These are phyloP conservation scores for Inonotus obliquus DNA, from an alignment of 1,284 basidiomycete species.

Conservation along the genomic window DNA sequence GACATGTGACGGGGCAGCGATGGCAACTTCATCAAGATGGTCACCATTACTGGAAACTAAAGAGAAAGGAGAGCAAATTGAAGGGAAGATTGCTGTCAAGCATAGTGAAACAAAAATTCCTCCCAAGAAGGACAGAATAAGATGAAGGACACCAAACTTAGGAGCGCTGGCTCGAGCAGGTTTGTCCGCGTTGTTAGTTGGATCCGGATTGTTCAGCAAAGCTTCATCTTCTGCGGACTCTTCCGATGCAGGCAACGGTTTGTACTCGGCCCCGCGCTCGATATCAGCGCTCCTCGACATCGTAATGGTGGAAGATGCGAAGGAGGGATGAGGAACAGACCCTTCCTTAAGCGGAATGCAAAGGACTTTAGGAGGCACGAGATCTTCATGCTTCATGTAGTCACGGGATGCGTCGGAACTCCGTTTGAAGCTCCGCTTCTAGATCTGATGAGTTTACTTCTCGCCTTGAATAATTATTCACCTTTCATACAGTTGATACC, in stretches of 20 bases:
- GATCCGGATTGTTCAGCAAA: slow-evolving; percentile 10
- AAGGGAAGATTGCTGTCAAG: slow-evolving; percentile 37
- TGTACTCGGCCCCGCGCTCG: slow-evolving; percentile 26
- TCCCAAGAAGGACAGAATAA: slow-evolving; percentile 39
- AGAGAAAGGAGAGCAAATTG: slow-evolving; percentile 21
- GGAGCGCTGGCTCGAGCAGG: slow-evolving; percentile 20
- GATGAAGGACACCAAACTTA: slow-evolving; percentile 32
- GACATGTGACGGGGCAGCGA: slow-evolving; percentile 50
- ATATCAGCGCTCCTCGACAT: slow-evolving; percentile 19
- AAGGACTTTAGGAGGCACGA: too few relatives aligned
- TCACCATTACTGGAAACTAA: not conserved
- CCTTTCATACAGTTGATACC: too few relatives aligned
- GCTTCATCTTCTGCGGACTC: slow-evolving; percentile 25
- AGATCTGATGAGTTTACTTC: too few relatives aligned
- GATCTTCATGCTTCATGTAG: too few relatives aligned
- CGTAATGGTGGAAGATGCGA: not conserved
- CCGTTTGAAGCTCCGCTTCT: too few relatives aligned
- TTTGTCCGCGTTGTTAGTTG: not conserved
- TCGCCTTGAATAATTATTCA: too few relatives aligned
- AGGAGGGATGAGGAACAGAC: too few relatives aligned
- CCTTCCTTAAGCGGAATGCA: too few relatives aligned
- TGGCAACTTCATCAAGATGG: not conserved
- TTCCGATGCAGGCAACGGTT: slow-evolving; percentile 30
- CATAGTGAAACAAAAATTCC: slow-evolving; percentile 41
- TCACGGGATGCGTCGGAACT: too few relatives aligned